These are phyloP conservation scores for Dictyostelium discoideum DNA, from an alignment of 78 protist species.

Conservation along the genomic window dicty_2.7 NC_007089.4:2434501-2435000, in stretches of 20 bases:
- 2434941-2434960: constrained; percentile 37
- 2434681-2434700: too few species aligned
- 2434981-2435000: background rate
- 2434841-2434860: background rate
- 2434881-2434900: background rate
- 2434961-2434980: constrained; percentile 23
- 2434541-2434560: background rate
- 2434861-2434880: background rate
- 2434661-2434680: background rate
- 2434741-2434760: background rate
- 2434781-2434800: constrained; percentile 27
- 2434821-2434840: background rate
- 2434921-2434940: background rate
- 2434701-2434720: background rate
- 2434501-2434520: background rate
- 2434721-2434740: background rate
- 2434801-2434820: background rate
- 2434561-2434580: background rate
- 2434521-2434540: background rate
- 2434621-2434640: background rate
- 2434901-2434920: background rate
- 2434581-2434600: background rate
- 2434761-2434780: constrained; percentile 15
- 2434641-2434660: background rate
- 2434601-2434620: background rate